These are phyloP conservation scores for Tilletia indica DNA, from an alignment of 1,284 basidiomycete species.

Conservation along the genomic window DNA sequence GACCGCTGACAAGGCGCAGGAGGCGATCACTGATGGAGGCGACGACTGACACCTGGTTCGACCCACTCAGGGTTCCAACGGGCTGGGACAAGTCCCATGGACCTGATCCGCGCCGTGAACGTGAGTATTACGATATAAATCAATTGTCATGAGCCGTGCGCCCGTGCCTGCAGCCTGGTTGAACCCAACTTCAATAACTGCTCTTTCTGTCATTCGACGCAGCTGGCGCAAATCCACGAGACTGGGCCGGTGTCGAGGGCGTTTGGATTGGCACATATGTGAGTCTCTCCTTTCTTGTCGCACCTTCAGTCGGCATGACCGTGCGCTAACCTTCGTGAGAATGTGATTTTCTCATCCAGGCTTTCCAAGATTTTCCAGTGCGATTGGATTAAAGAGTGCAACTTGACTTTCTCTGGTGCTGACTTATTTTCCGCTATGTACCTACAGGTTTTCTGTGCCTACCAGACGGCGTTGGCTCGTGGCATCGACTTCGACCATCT, in stretches of 20 bases:
- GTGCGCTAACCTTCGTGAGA: not conserved
- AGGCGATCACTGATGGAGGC: not conserved
- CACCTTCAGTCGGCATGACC: no score
- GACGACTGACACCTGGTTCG: not conserved
- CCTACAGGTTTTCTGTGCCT: not conserved
- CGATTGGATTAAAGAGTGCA: no score
- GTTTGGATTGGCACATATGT: constrained; percentile 13
- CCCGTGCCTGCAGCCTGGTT: no score
- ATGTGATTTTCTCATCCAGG: not conserved
- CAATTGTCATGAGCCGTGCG: no score
- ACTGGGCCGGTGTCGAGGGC: constrained; percentile 10
- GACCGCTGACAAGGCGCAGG: not conserved
- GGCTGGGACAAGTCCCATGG: constrained; percentile 12
- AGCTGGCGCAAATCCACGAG: not conserved
- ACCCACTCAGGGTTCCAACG: not conserved
- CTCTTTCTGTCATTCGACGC: not conserved
- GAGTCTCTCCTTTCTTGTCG: not conserved
- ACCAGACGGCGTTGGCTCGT: not conserved
- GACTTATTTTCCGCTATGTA: no score
- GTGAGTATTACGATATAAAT: not conserved
- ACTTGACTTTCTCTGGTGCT: no score
- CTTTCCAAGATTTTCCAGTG: constrained; percentile 12
- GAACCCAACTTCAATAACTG: not conserved
- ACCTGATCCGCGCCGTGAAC: constrained; percentile 1
- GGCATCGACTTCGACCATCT: not conserved